These are phyloP conservation scores for Pythium oligandrum DNA, from an alignment of 352 stramenopile species.

Conservation along the genomic window DNA sequence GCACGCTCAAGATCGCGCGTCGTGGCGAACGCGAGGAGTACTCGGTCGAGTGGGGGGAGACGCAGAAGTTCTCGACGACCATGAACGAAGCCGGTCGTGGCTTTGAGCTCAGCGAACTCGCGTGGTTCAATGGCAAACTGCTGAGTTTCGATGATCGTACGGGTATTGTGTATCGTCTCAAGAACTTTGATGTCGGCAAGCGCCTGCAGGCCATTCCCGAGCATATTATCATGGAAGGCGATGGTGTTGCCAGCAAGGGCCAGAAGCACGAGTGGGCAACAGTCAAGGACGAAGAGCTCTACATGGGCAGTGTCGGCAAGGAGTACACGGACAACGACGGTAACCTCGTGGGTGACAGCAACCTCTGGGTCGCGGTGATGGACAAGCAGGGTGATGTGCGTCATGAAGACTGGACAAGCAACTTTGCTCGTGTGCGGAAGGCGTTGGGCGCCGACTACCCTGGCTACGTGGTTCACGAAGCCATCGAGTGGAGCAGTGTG, in stretches of 20 bases:
- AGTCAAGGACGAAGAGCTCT: slow-evolving; percentile 97
- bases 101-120: slow-evolving; percentile 95
- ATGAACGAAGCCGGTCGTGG: slow-evolving; percentile 95
- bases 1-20: slow-evolving; percentile 71
- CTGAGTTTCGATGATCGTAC: slow-evolving; percentile 98
- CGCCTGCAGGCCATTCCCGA: slow-evolving; percentile 86
- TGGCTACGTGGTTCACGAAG: slow-evolving; percentile 97
- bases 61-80: slow-evolving; percentile 66
- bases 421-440: slow-evolving; percentile 92
- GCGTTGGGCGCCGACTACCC: slow-evolving; percentile 86
- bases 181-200: slow-evolving; percentile 80
- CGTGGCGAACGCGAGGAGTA: slow-evolving; percentile 39
- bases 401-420: slow-evolving; percentile 92
- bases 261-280: slow-evolving; percentile 99
- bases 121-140: slow-evolving; percentile 85
- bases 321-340: slow-evolving; percentile 92
- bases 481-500: slow-evolving; percentile 93
- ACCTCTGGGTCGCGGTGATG: slow-evolving; percentile 96
- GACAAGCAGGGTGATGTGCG: slow-evolving; percentile 71
- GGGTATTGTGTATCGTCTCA: slow-evolving; percentile 97
- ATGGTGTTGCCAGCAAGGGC: slow-evolving; percentile 95
- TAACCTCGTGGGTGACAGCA: slow-evolving; percentile 93
- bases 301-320: slow-evolving; percentile 95
- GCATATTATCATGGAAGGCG: slow-evolving; percentile 96
- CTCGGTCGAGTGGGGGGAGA: slow-evolving; percentile 60